These are phyloP conservation scores for Phyllostachys edulis DNA, from an alignment of 176 grass and related monocot genomes.

Conservation along the genomic window DNA sequence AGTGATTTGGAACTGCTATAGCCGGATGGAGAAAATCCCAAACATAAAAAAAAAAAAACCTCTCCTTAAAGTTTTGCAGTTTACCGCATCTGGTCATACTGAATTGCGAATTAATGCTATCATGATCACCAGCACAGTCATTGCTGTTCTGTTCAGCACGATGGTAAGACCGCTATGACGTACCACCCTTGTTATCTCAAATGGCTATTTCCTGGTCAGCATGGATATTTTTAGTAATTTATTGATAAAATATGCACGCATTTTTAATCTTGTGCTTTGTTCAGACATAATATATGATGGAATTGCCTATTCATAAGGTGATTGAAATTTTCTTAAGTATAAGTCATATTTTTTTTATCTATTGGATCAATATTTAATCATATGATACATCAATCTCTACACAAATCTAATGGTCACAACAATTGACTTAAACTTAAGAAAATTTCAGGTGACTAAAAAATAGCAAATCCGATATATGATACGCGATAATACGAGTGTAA, in stretches of 20 bases:
- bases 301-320: no score
- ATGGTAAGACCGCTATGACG: conserved; percentile 50
- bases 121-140: conserved; percentile 96
- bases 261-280: neutral
- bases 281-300: neutral
- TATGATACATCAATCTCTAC: no score
- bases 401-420: no score
- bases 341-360: no score
- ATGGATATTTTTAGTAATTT: neutral
- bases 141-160: conserved; percentile 97
- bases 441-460: no score
- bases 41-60: no score
- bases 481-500: neutral
- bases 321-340: no score
- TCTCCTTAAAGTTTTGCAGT: conserved; percentile 67
- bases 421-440: no score
- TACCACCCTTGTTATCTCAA: conserved; percentile 7
- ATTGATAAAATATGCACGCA: neutral
- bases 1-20: conserved; percentile 14
- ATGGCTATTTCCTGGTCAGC: neutral
- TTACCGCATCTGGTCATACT: conserved; percentile 70
- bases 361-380: no score
- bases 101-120: conserved; percentile 59
- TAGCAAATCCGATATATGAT: no score
- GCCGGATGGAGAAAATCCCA: no score